Conservation (phyloP, 805 yeast genomes). For the Barnettozyma botsteinii region DNA sequence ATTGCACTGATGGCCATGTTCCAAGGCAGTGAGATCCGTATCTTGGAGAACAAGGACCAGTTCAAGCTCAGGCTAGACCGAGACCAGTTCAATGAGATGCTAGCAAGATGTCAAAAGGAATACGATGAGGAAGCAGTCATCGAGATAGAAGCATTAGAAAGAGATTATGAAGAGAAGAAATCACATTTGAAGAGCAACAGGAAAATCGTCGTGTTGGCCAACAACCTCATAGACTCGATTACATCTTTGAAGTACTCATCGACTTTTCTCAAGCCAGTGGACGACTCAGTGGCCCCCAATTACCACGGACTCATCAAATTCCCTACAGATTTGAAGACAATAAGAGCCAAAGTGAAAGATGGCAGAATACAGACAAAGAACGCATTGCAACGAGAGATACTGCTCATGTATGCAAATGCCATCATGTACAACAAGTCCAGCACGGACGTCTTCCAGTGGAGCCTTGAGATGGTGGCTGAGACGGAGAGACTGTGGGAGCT, state of each 20-base stretch:
- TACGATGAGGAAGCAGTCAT: conserved; percentile 4
- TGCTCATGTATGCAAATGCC: conserved; percentile 79
- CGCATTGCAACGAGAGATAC: conserved; percentile 61
- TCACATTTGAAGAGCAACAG: conserved; percentile 27
- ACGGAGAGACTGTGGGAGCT: conserved; percentile 49
- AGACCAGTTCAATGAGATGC: conserved; percentile 16
- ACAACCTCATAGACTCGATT: conserved; percentile 57
- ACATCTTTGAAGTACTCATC: conserved; percentile 70
- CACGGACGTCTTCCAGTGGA: conserved; percentile 55
- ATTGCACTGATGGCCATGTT: conserved; percentile 22
- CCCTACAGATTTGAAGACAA: conserved; percentile 66
- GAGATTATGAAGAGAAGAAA: background rate
- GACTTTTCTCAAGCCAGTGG: conserved; percentile 67
- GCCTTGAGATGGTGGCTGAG: conserved; percentile 67
- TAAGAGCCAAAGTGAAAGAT: conserved; percentile 51
- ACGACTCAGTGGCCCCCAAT: conserved; percentile 59
- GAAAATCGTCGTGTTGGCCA: conserved; percentile 55
- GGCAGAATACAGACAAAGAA: conserved; percentile 43
- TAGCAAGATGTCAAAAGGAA: conserved; percentile 9
- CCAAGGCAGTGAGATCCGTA: conserved; percentile 19
- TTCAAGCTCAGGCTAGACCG: conserved; percentile 20
- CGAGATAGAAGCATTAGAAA: background rate
- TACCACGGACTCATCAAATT: conserved; percentile 54
- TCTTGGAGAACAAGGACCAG: conserved; percentile 21
- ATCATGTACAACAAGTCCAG: conserved; percentile 72